These are phyloP conservation scores for Colletotrichum sp. DNA, from an alignment of 2,329 filamentous ascomycete species.

Conservation along the genomic window DNA sequence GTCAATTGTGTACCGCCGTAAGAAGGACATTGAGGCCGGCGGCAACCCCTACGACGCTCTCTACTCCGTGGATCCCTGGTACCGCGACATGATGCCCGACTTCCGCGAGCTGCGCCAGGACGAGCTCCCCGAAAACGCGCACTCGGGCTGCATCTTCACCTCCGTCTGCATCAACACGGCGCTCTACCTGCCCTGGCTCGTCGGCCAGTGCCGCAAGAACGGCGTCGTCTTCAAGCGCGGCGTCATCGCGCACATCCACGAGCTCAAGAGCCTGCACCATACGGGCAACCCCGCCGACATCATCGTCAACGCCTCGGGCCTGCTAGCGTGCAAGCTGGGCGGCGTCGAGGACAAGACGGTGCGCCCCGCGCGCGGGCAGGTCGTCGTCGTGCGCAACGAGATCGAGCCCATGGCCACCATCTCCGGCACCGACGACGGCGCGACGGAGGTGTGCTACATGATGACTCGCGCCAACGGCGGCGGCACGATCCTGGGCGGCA, in stretches of 20 bases:
- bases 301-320: slow-evolving; percentile 73
- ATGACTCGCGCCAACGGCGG: slow-evolving; percentile 84
- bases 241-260: slow-evolving; percentile 60
- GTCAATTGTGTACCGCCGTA: slow-evolving; percentile 49
- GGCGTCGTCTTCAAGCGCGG: slow-evolving; percentile 60
- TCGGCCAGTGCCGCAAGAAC: slow-evolving; percentile 67
- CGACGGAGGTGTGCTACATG: slow-evolving; percentile 75
- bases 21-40: slow-evolving; percentile 61
- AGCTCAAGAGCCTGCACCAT: slow-evolving; percentile 63
- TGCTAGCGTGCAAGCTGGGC: slow-evolving; percentile 67
- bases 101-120: slow-evolving; percentile 64
- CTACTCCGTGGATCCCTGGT: slow-evolving; percentile 72
- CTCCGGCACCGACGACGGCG: slow-evolving; percentile 75
- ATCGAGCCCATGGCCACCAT: slow-evolving; percentile 70
- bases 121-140: slow-evolving; percentile 63
- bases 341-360: slow-evolving; percentile 70
- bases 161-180: slow-evolving; percentile 78
- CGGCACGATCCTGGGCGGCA: slow-evolving; percentile 86
- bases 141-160: slow-evolving; percentile 61
- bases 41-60: slow-evolving; percentile 72
- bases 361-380: slow-evolving; percentile 71
- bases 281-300: slow-evolving; percentile 62
- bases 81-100: slow-evolving; percentile 71
- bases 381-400: slow-evolving; percentile 82
- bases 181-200: slow-evolving; percentile 73